Base-by-base conservation (phyloP, 495 filamentous ascomycete species). In the Hypoxylon cercidicola region DNA sequence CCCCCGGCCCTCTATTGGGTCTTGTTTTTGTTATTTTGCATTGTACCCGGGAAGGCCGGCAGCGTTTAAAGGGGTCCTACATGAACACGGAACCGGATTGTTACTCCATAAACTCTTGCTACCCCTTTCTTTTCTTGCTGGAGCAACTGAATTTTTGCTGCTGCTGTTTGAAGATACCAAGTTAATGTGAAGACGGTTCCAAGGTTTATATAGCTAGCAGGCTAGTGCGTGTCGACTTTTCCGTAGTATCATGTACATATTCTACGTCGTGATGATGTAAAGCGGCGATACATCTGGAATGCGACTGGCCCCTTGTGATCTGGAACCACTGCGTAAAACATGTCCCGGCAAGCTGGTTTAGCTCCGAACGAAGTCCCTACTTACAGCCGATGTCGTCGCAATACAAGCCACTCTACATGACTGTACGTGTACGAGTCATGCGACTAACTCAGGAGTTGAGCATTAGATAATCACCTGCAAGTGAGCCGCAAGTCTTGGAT, bases 1-100 rank as follows among this genome's bases (percentile, higher is more conserved):
- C 9, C 8, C 16, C 50, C 34, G 34, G 4, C 20, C 44, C n/a
- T 34, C 30, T 5, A n/a, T 46, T 34, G 13, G 3, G 44, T 48
- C 32, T 25, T 11, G 10, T 39, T 49, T 57, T 59, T 48, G 9
- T 19, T 43, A 32, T 51, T 15, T n/a, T 15, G 45, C 48, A 59
- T 68, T 62, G 59, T 53, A 55, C 58, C 23, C 21, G 39, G 56
- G 46, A 19, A 19, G 5, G 25, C 18, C 37, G 34, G 43, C 19
- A 13, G 32, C 15, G 12, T 50, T 23, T 23, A 48, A 2, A 32
- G n/a, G 13, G 40, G 41, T 34, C 50, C 44, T 44, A 7, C 41
- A 45, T 19, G 34, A 35, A 43, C 23, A 45, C 19, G 23, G 50
- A 30, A 37, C 13, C 60, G 60, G 65, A 56, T 3, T 68, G 56